phyloP scores from a whole-genome alignment of 1,284 basidiomycete species.

The Mycena sp. region DNA sequence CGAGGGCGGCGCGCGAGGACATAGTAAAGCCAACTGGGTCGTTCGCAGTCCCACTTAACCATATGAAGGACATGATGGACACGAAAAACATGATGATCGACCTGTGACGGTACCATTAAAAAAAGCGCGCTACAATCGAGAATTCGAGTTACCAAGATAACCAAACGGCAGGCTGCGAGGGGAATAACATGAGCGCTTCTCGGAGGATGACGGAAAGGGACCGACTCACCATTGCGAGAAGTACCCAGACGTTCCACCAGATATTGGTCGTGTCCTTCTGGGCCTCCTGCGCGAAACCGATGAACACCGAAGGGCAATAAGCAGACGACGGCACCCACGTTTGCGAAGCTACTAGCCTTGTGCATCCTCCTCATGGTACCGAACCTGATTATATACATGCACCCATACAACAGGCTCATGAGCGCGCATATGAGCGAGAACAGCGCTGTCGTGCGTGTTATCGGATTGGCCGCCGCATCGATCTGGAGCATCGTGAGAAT shows the following conservation, averaged over 20 bases:
- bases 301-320: neutral
- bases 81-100: slow-evolving; percentile 73
- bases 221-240: slow-evolving; percentile 57
- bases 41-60: slow-evolving; percentile 61
- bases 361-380: slow-evolving; percentile 69
- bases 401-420: slow-evolving; percentile 70
- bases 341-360: slow-evolving; percentile 70
- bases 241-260: slow-evolving; percentile 78
- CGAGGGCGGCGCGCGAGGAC: slow-evolving; percentile 31
- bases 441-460: slow-evolving; percentile 65
- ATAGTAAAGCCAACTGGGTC: slow-evolving; percentile 40
- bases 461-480: slow-evolving; percentile 54
- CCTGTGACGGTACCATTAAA: slow-evolving; percentile 50
- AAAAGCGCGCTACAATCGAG: too few relatives aligned
- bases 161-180: slow-evolving; percentile 38
- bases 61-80: slow-evolving; percentile 71
- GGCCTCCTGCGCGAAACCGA: slow-evolving; percentile 56
- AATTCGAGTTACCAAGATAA: slow-evolving; percentile 43
- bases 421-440: slow-evolving; percentile 67
- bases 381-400: slow-evolving; percentile 69
- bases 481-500: slow-evolving; percentile 72
- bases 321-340: slow-evolving; percentile 59
- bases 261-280: slow-evolving; percentile 61
- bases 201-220: neutral
- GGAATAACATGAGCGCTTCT: neutral